Evolutionary conservation across 208 protist species (phyloP), one percentile per base, ranked within the genome.

Genomic region (Wallacemonas sp.): DNA sequence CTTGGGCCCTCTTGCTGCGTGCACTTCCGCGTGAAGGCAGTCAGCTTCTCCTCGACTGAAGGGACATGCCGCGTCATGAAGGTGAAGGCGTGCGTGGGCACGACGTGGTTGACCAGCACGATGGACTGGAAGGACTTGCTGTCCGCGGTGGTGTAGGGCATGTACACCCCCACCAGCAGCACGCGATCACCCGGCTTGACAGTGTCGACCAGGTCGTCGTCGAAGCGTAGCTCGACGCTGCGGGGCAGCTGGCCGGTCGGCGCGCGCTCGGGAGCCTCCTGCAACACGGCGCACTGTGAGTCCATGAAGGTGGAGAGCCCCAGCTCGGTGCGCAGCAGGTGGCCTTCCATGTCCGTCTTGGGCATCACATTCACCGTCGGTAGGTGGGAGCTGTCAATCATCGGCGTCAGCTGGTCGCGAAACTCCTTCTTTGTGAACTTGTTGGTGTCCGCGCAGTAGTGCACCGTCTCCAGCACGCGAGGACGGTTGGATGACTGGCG

Each of bases 231-330:
- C 55, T 99, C 97, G n/a, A 99, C 88, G 9, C 89, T 98, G 39
- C 98, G 88, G 9, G 98, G 98, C 36, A 99, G 87, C 79, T 99
- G 98, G 22, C 98, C 98, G 0, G 98, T 92, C 30, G 99, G 98
- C 5, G 98, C 95, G 3, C 86, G 69, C 83, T 99, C 98, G 26
- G 99, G 98, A 59, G 98, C 97, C 79, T 99, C 98, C 77, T 99
- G 98, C 38, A 99, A 77, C 17, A 93, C 84, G 21, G 98, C 66
- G 30, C 84, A 91, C 77, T 99, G 98, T 30, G 83, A 91, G 76
- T 99, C 98, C 38, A 92, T 85, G 79, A 99, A 99, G 37, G 81
- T 85, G 29, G 85, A 99, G 12, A 99, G 80, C 4, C 99, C 99
- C 72, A 97, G 98, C 72, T 99, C 99, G 0, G 98, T 99, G 39